Base-by-base conservation (phyloP, 164 flowering plant genomes). In the Liriodendron chinense region DNA sequence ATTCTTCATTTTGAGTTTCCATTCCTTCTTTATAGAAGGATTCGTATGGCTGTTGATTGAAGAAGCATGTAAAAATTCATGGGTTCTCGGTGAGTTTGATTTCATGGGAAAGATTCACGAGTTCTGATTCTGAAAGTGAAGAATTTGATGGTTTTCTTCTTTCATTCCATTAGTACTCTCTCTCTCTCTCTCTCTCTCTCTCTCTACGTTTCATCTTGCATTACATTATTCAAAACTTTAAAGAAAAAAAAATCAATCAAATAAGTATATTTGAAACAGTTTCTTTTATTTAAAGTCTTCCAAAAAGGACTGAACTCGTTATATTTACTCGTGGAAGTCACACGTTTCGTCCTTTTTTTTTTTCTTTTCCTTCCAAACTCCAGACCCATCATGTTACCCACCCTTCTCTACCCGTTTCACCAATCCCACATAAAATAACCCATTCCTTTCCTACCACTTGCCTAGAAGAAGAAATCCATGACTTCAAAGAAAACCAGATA, bases 1-100 rank as follows among this genome's bases (percentile, higher is more conserved):
- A 28, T 13, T 67, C 49, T 67, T 67, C 47, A 18, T 67, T 67
- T 59, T 66, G 57, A 64, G 22, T 65, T 76, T 47, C 28, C 47
- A n/a, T 62, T 16, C 59, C 18, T 34, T 66, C 10, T 56, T 57
- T 62, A 49, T 23, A 14, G 65, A 65, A 81, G 76, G 78, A 61
- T 82, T 75, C 74, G 16, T 53, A 12, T 65, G 68, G 65, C 53
- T 64, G 62, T 80, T 79, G 80, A 73, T 61, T 75, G 83, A 77
- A 80, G 82, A 80, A 81, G 77, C 74, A 75, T 86, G 82, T 81
- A 83, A 76, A 88, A 86, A 79, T 74, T 76, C 82, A 70, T 82
- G 84, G 78, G 78, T 82, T 80, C 75, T 78, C 81, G 78, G 82
- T 74, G 80, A 84, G 81, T 76, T 82, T 77, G 53, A 75, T 74